phyloP scores from a whole-genome alignment of 192 early-diverging fungal species.

The Backusella australiensis region DNA sequence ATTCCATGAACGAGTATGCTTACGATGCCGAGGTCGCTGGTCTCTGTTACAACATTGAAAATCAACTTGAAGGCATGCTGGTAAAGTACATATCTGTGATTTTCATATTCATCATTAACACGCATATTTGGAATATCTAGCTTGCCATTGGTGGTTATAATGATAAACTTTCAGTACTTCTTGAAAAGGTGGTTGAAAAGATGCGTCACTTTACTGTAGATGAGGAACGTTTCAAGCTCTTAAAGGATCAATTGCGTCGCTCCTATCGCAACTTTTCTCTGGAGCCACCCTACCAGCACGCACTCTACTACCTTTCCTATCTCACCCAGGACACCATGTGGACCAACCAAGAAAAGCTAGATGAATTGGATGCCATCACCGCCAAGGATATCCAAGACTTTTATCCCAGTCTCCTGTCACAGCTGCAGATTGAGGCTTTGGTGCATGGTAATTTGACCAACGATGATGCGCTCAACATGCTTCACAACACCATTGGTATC shows the following conservation, averaged over 20 bases:
- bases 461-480: constrained; percentile 61
- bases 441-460: constrained; percentile 81
- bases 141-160: constrained; percentile 81
- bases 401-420: constrained; percentile 65
- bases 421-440: constrained; percentile 72
- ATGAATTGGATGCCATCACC: constrained; percentile 64
- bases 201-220: constrained; percentile 65
- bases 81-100: neutral
- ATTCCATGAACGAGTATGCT: constrained; percentile 78
- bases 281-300: constrained; percentile 76
- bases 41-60: constrained; percentile 68
- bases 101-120: neutral
- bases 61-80: constrained; percentile 63
- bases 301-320: constrained; percentile 66
- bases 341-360: constrained; percentile 74
- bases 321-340: constrained; percentile 76
- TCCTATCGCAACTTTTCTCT: constrained; percentile 74
- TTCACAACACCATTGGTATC: constrained; percentile 51
- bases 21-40: constrained; percentile 92
- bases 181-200: constrained; percentile 64
- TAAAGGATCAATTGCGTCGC: constrained; percentile 69
- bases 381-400: constrained; percentile 72
- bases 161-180: constrained; percentile 74
- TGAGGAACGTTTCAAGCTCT: constrained; percentile 67
- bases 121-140: neutral